These are phyloP conservation scores for Pseudocercospora macadamiae DNA, from an alignment of 2,329 filamentous ascomycete genomes.

Conservation along the genomic window DNA sequence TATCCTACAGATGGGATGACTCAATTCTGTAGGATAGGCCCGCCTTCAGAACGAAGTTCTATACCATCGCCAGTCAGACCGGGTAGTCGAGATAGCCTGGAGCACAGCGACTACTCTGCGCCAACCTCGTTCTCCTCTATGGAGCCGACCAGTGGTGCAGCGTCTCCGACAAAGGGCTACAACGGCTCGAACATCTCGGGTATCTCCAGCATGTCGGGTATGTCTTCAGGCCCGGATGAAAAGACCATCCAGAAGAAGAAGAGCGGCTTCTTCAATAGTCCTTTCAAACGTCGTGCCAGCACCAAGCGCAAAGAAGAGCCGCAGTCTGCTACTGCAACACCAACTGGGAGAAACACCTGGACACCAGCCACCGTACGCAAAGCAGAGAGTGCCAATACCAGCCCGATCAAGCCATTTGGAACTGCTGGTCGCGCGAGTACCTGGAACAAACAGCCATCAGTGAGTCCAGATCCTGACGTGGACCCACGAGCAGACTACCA, in stretches of 20 bases:
- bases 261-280: slow-evolving; percentile 90
- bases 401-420: slow-evolving; percentile 44
- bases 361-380: slow-evolving; percentile 45
- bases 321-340: slow-evolving; percentile 40
- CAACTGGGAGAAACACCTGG: slow-evolving; percentile 55
- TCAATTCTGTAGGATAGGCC: slow-evolving; percentile 84
- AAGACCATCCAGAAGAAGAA: slow-evolving; percentile 70
- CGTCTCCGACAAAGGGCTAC: slow-evolving; percentile 70
- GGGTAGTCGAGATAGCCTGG: slow-evolving; percentile 79
- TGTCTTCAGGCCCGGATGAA: slow-evolving; percentile 56
- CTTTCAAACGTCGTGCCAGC: slow-evolving; percentile 84
- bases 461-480: slow-evolving; percentile 65
- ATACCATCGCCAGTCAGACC: slow-evolving; percentile 71
- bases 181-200: slow-evolving; percentile 39
- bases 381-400: slow-evolving; percentile 46
- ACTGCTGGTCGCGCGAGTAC: slow-evolving; percentile 33
- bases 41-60: slow-evolving; percentile 70
- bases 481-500: slow-evolving; percentile 92
- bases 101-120: slow-evolving; percentile 79
- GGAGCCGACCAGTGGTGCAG: slow-evolving; percentile 73
- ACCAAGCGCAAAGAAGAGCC: slow-evolving; percentile 67
- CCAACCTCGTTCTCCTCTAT: slow-evolving; percentile 86
- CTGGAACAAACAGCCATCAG: slow-evolving; percentile 41
- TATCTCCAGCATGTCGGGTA: slow-evolving; percentile 32
- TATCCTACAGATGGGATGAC: slow-evolving; percentile 97